Evolutionary conservation across 2,329 filamentous ascomycete species (phyloP).

Genomic region (Didymella sp.): DNA sequence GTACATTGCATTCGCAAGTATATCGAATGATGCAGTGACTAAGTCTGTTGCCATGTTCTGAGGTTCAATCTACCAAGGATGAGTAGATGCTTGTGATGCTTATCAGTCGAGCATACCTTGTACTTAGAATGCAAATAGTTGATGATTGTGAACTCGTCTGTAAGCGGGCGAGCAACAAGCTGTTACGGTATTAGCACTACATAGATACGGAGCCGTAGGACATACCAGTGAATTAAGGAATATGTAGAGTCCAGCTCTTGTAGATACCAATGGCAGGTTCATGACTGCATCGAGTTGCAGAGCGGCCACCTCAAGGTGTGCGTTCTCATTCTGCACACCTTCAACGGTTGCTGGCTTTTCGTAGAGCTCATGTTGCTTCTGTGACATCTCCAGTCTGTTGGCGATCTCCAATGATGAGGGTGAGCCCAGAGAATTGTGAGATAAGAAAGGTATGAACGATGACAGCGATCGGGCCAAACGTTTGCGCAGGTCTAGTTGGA

Average conservation of each 20-base stretch:
- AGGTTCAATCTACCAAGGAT: constrained; percentile 68
- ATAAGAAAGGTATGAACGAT: constrained; percentile 51
- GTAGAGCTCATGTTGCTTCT: constrained; percentile 53
- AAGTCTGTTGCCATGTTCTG: constrained; percentile 81
- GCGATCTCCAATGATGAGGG: constrained; percentile 62
- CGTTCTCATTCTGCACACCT: constrained; percentile 50
- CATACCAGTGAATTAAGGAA: constrained; percentile 82
- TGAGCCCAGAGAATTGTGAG: constrained; percentile 60
- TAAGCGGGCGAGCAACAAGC: constrained; percentile 80
- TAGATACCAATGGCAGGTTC: constrained; percentile 75
- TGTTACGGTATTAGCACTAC: constrained; percentile 53
- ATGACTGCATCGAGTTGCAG: constrained; percentile 63
- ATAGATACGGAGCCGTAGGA: constrained; percentile 5
- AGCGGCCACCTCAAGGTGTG: constrained; percentile 50
- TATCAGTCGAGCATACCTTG: constrained; percentile 61
- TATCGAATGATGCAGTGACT: constrained; percentile 86
- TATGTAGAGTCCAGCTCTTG: constrained; percentile 82
- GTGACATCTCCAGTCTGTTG: constrained; percentile 47
- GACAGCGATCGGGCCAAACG: constrained; percentile 42
- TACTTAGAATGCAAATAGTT: constrained; percentile 86
- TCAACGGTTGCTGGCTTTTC: constrained; percentile 54
- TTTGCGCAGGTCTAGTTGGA: constrained; percentile 40
- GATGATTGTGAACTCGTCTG: constrained; percentile 81
- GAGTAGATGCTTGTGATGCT: constrained; percentile 27
- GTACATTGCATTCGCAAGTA: constrained; percentile 85